Percentiles rank a stretch among this genome's conserved stretches.
Evolutionary conservation across 768 basidiomycete species (phyloP).

Genomic region (Boletus barrowsii): DNA sequence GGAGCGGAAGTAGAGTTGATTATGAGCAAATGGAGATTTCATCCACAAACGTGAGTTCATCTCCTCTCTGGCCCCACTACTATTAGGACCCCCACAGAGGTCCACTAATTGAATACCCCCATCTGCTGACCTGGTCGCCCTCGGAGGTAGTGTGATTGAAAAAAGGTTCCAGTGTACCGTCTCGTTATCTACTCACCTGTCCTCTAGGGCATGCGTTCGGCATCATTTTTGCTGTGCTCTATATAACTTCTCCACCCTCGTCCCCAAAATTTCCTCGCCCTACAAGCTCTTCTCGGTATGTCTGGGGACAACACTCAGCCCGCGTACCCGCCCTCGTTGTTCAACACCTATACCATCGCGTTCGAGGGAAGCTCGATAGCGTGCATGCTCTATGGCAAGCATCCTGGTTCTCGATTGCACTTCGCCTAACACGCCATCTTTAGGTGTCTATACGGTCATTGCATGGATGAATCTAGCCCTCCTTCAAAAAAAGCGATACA

Average conservation of each 20-base stretch:
- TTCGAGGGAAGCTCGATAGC: slow-evolving; percentile 21
- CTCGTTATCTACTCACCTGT: slow-evolving; percentile 1
- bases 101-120: not conserved
- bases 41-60: slow-evolving; percentile 2
- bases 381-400: slow-evolving; percentile 18
- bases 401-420: not conserved
- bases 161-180: not conserved
- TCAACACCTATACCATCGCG: slow-evolving; percentile 20
- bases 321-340: slow-evolving; percentile 8
- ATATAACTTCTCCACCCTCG: slow-evolving; percentile 1
- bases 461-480: slow-evolving; percentile 9
- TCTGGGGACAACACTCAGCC: slow-evolving; percentile 9
- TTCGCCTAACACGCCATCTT: not conserved
- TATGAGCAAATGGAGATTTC: not conserved
- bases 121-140: not conserved
- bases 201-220: slow-evolving; percentile 2
- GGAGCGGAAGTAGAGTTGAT: not conserved
- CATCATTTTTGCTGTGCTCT: not conserved
- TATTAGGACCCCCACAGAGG: not conserved
- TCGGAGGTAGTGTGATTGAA: not conserved
- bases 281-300: slow-evolving; percentile 5
- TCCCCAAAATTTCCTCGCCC: not conserved
- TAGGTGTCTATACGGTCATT: slow-evolving; percentile 18
- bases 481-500: slow-evolving; percentile 15
- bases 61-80: not conserved